Percentiles rank a stretch among this genome's conserved stretches.
These are phyloP conservation scores for Saccharomyces mikatae DNA, from an alignment of 805 yeast species.

Conservation along the genomic window DNA sequence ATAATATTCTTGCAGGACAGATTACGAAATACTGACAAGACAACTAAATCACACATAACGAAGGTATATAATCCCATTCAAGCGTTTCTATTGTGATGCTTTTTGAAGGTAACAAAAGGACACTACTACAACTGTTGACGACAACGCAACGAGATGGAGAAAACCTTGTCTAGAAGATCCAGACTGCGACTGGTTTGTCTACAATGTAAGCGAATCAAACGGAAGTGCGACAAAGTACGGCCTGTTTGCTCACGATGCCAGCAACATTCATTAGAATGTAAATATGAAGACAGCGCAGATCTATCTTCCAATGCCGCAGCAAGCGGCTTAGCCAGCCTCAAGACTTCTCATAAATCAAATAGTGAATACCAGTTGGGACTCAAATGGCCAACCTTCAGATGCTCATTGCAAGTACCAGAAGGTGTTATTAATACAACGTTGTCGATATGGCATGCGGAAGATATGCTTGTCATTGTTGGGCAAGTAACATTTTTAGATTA, in stretches of 20 bases:
- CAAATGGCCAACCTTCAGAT: too few species aligned
- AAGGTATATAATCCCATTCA: too few species aligned
- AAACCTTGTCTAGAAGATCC: constrained; percentile 1
- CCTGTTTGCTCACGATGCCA: constrained; percentile 16
- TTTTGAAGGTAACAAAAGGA: too few species aligned
- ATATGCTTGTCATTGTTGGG: constrained; percentile 11
- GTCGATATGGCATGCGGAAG: constrained; percentile 10
- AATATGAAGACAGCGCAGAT: constrained; percentile 5
- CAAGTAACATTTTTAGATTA: constrained; percentile 11
- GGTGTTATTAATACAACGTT: too few species aligned
- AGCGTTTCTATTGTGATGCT: too few species aligned
- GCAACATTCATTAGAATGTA: constrained; percentile 6
- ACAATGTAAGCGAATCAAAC: constrained; percentile 10
- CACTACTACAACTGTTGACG: too few species aligned
- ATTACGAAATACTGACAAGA: too few species aligned
- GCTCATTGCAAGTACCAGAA: too few species aligned
- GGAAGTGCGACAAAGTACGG: constrained; percentile 17
- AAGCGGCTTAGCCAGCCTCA: not conserved
- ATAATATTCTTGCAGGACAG: too few species aligned
- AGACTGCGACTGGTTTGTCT: constrained; percentile 13
- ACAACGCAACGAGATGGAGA: too few species aligned
- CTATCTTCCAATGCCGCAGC: not conserved
- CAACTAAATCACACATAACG: too few species aligned
- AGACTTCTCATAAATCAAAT: not conserved
- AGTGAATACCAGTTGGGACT: not conserved